A percentile compares a stretch with the other conserved stretches of the same genome.
Conservation (phyloP, 1,284 basidiomycete species). For the Papiliotrema fonsecae region DNA sequence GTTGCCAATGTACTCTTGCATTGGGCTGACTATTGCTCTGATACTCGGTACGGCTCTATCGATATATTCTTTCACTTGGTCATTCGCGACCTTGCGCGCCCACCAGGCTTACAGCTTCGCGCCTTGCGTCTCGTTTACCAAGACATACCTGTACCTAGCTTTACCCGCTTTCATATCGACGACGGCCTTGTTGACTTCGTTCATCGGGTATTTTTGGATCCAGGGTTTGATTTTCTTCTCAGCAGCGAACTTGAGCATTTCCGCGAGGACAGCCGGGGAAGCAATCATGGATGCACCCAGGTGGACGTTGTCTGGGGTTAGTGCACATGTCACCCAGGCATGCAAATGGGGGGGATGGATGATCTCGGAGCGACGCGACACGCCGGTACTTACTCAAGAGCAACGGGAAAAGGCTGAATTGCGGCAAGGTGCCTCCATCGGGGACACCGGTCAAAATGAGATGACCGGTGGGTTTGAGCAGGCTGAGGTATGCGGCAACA, state of each 20-base stretch:
- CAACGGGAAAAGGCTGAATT: constrained; percentile 22
- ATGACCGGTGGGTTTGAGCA: constrained; percentile 47
- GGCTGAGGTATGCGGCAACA: constrained; percentile 41
- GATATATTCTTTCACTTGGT: too few species aligned
- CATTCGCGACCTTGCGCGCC: neutral
- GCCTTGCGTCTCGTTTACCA: constrained; percentile 47
- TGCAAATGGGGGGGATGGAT: constrained; percentile 16
- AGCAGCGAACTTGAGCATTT: constrained; percentile 46
- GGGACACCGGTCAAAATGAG: constrained; percentile 47
- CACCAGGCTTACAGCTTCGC: constrained; percentile 23
- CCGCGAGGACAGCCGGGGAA: constrained; percentile 42
- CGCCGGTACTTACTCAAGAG: constrained; percentile 23
- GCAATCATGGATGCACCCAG: constrained; percentile 48
- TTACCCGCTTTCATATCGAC: constrained; percentile 49
- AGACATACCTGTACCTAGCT: constrained; percentile 50
- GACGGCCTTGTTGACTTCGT: constrained; percentile 50
- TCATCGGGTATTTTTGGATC: constrained; percentile 50
- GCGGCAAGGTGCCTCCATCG: constrained; percentile 24
- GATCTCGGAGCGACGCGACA: constrained; percentile 9
- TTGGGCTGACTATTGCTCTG: too few species aligned
- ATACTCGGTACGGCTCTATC: too few species aligned
- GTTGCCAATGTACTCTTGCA: too few species aligned
- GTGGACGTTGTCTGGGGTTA: constrained; percentile 31
- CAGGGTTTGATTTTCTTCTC: constrained; percentile 43
- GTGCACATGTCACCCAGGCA: neutral